Percentiles rank a stretch among this genome's conserved stretches.
Evolutionary conservation across 371 early-diverging fungal species (phyloP).

Genomic region (Mortierella sp.): DNA sequence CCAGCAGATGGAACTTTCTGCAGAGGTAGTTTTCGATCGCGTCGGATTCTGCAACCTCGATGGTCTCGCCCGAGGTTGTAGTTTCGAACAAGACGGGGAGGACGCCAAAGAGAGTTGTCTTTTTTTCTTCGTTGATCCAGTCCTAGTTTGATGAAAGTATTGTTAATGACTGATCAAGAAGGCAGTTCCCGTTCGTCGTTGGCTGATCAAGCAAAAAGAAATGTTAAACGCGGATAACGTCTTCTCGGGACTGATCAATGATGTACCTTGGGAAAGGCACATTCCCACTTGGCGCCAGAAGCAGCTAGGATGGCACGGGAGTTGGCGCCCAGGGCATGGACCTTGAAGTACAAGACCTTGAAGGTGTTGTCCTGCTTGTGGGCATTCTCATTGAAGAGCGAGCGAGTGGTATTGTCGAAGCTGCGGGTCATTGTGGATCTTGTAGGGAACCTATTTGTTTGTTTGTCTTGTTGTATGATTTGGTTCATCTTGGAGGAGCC

Average conservation of each 20-base stretch:
- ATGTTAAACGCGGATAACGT: not conserved
- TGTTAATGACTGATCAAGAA: not conserved
- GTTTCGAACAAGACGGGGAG: conserved; percentile 47
- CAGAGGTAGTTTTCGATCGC: conserved; percentile 44
- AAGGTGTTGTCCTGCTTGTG: conserved; percentile 33
- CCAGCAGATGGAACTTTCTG: conserved; percentile 28
- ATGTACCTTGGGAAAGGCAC: conserved; percentile 33
- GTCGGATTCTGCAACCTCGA: conserved; percentile 43
- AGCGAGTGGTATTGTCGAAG: conserved; percentile 26
- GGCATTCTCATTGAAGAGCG: conserved; percentile 20
- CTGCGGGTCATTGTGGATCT: conserved; percentile 23
- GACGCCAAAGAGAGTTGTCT: conserved; percentile 30
- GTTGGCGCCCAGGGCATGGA: conserved; percentile 28
- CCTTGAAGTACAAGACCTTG: conserved; percentile 41
- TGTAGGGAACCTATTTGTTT: not conserved
- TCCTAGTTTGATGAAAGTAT: conserved; percentile 12
- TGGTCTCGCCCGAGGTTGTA: conserved; percentile 22
- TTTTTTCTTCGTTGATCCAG: conserved; percentile 40
- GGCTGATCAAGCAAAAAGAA: not conserved
- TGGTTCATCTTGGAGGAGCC: no score
- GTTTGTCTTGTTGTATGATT: not conserved
- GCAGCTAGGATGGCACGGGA: conserved; percentile 43
- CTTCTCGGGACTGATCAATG: not conserved
- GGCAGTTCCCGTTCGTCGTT: no score
- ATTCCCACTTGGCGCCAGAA: conserved; percentile 34